Evolutionary conservation across 345 rosid species (phyloP), one percentile per base, ranked within the genome.

Genomic region (Eucalyptus pauciflora): DNA sequence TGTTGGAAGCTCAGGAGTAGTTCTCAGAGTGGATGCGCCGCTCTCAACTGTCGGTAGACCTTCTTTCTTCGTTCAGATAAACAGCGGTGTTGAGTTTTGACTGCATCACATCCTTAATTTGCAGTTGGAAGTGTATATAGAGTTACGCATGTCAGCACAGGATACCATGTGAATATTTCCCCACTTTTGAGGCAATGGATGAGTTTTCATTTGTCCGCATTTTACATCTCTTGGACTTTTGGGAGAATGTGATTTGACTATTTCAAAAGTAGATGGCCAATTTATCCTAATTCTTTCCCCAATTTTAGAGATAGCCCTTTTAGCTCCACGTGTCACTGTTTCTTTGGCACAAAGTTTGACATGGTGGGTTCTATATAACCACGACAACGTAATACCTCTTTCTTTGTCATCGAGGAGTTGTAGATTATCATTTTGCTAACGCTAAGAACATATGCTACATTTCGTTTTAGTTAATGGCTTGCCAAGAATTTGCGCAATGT

Each of bases 41-140:
- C 95, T 96, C 89, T 92, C 94, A 2, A 89, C 89, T 87, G 93
- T 94, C 54, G 95, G 96, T 52, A 92, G 91, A 69, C 96, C 99
- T 50, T 50, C 17, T 50, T 95, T 94, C 89, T 94, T 96, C n/a
- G 91, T 97, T 86, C 98, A 95, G 93, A 92, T 95, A 90, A 96
- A 96, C 89, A 94, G 95, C 43, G 93, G 96, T 27, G 91, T 97
- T 29, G 97, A 97, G 91, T 95, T 96, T 93, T 97, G 94, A 96
- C 71, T 86, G 88, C 89, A 62, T 33, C 45, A 46, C 71, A n/a
- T 71, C 52, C 52, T 50, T 7, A 51, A 48, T 79, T 50, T 85
- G 37, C 27, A 29, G 88, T 51, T 67, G 10, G 50, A 91, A 89
- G 48, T 93, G 96, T 95, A 92, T 49, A 94, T 93, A 93, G 52